Evolutionary conservation across 2,329 filamentous ascomycete species (phyloP).

Genomic region (Colletotrichum siamense): DNA sequence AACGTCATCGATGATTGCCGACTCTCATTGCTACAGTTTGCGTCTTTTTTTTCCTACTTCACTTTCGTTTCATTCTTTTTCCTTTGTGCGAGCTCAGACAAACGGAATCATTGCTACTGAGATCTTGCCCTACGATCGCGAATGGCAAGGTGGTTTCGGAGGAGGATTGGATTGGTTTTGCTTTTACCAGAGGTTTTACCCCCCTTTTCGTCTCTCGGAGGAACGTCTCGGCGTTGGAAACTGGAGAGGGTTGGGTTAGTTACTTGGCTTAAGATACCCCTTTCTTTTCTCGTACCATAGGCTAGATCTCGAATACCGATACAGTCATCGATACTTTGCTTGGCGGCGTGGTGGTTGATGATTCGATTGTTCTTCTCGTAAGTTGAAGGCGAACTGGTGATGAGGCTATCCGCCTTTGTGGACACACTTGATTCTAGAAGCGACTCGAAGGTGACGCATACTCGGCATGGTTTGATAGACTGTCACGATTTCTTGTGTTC

Average conservation of each 20-base stretch:
- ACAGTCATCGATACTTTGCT: background rate
- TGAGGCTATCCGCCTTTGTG: no score
- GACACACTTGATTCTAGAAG: background rate
- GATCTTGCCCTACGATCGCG: background rate
- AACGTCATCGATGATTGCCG: fast-evolving
- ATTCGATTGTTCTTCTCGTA: no score
- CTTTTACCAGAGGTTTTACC: background rate
- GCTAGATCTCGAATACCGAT: background rate
- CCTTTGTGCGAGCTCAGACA: background rate
- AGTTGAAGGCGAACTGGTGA: no score
- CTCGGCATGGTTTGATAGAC: background rate
- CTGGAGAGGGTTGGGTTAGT: background rate
- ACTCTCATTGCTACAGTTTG: background rate
- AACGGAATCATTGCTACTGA: background rate
- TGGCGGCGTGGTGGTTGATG: background rate
- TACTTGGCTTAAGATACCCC: background rate
- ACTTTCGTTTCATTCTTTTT: background rate
- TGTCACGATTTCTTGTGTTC: no score
- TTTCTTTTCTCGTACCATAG: background rate
- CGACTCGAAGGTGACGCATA: background rate
- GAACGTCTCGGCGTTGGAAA: background rate
- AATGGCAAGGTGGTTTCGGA: background rate
- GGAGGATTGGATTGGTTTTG: background rate
- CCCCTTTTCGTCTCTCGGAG: background rate
- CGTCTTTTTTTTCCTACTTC: background rate